Base-by-base conservation (phyloP, 352 stramenopile species). In the Pythium angustatum region DNA sequence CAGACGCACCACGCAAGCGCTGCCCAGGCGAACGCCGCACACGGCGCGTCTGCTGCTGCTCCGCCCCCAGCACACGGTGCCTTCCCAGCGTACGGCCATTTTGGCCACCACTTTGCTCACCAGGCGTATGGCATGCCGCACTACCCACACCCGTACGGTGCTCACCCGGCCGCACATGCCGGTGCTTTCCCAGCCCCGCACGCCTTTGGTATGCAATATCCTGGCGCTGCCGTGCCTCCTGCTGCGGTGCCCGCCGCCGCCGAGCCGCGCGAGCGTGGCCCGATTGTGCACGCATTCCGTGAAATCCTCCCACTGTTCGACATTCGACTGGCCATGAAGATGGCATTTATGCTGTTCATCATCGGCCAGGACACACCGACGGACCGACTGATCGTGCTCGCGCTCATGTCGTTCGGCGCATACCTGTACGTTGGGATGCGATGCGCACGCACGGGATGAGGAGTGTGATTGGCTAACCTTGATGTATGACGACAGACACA, bases 281-380 rank as follows among this genome's bases (percentile, higher is more conserved):
- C 76, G 3, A 53, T 87, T 8, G 71, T 78, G 11, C 70, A 85
- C 38, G 78, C 89, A 51, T 60, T 76, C 4, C 81, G 76, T 19
- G 81, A 92, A 51, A 73, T 91, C 11, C 49, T 82, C 12, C 71
- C 69, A 40, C 70, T 93, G n/a, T 63, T 93, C 36, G 87, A 95
- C 63, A 69, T 90, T 19, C 83, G 83, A 7, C 69, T 95, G 43
- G 83, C 83, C 22, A 68, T 95, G 49, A 95, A 95, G 65, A 95
- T 95, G 87, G 72, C 73, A 21, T 92, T 95, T 61, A 95, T 95
- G 87, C 75, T 95, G 31, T 93, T 93, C 64, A 91, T 95, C 60
- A 91, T 95, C 57, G 84, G 87, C 28, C 84, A 95, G 58, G 87
- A 95, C 59, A 90, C 83, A 11, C 87, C 87, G 3, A 76, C 76